These are phyloP conservation scores for Stentor coeruleus DNA, from an alignment of 73 alveolate genomes.

Conservation along the genomic window DNA sequence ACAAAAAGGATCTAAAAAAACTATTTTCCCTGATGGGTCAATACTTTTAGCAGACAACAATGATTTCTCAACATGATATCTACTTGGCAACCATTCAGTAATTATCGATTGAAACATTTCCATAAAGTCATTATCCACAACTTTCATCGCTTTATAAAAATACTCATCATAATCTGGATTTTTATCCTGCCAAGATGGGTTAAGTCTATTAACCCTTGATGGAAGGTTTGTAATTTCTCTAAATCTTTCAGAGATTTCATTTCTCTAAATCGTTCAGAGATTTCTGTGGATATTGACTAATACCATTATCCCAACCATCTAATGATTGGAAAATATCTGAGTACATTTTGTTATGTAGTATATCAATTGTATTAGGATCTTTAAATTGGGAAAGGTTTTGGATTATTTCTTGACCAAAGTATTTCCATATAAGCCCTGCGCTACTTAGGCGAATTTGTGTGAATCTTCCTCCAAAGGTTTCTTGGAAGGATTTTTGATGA, in stretches of 20 bases:
- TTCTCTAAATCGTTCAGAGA: too few relatives aligned
- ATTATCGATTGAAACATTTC: conserved; percentile 41
- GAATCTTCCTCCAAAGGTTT: conserved; percentile 38
- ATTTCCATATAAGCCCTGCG: conserved; percentile 85
- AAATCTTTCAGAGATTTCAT: conserved; percentile 47
- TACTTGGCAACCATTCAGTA: conserved; percentile 63
- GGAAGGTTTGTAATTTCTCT: conserved; percentile 44
- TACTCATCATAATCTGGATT: conserved; percentile 22
- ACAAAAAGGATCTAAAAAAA: conserved; percentile 51
- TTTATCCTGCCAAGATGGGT: conserved; percentile 77
- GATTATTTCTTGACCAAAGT: conserved; percentile 80
- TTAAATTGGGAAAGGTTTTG: conserved; percentile 33
- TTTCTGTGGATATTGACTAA: conserved; percentile 41
- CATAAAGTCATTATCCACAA: conserved; percentile 72
- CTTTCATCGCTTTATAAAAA: conserved; percentile 70
- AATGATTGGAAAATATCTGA: conserved; percentile 51
- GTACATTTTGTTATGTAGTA: conserved; percentile 47
- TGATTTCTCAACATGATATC: conserved; percentile 57
- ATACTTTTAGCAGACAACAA: conserved; percentile 44
- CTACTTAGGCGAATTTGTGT: conserved; percentile 59
- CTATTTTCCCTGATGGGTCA: conserved; percentile 53
- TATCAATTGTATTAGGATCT: conserved; percentile 35
- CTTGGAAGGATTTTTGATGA: conserved; percentile 73
- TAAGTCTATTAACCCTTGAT: conserved; percentile 62
- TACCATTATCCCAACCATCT: conserved; percentile 87